phyloP scores from a whole-genome alignment of 805 yeast genomes.

The Candida anglica region DNA sequence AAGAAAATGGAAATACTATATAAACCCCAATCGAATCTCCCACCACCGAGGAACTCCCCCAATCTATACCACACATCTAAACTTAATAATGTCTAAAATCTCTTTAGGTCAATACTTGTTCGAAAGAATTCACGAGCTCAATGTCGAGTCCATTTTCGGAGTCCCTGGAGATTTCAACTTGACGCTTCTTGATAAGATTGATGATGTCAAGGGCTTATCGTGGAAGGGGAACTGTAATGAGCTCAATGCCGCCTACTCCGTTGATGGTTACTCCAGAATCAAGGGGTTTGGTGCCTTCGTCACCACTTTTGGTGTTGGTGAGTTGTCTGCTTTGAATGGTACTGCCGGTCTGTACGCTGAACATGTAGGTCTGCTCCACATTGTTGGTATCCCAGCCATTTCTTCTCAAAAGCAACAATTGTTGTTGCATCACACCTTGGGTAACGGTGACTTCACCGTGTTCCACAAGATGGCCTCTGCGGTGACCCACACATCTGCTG shows the following conservation, averaged over 20 bases:
- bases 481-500: conserved; percentile 28
- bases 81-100: conserved; percentile 12
- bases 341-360: conserved; percentile 33
- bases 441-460: conserved; percentile 40
- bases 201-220: conserved; percentile 28
- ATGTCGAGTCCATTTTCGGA: conserved; percentile 28
- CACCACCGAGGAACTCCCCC: too few relatives aligned
- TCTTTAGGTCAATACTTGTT: conserved; percentile 29
- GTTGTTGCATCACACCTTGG: conserved; percentile 40
- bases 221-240: conserved; percentile 37
- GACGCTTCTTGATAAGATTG: conserved; percentile 28
- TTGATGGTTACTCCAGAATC: conserved; percentile 22
- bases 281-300: conserved; percentile 26
- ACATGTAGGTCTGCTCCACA: conserved; percentile 31
- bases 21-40: too few relatives aligned
- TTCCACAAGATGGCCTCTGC: conserved; percentile 31
- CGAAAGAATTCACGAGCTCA: conserved; percentile 26
- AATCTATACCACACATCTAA: too few relatives aligned
- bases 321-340: conserved; percentile 32
- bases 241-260: conserved; percentile 24
- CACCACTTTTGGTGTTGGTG: conserved; percentile 34
- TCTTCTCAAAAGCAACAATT: conserved; percentile 32
- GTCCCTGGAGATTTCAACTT: conserved; percentile 33
- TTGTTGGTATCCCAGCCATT: conserved; percentile 32
- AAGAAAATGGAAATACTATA: too few relatives aligned